Evolutionary conservation across 371 early-diverging fungal species (phyloP), one percentile per base, ranked within the genome.

Genomic region (Syncephalastrum racemosum): DNA sequence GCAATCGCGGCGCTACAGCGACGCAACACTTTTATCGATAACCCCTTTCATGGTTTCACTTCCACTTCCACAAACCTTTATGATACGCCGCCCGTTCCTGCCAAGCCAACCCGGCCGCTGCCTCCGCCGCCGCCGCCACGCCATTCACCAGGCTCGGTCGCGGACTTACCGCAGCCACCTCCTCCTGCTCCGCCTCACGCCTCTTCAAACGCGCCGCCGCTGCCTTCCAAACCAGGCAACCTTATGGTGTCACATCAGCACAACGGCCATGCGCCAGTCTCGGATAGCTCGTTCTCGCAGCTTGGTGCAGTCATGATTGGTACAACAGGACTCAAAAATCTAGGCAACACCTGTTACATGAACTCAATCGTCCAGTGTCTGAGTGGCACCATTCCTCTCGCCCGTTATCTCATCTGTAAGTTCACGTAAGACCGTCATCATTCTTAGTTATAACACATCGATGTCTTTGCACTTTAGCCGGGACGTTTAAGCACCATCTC

Each of bases 301-400:
- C 62, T 82, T 19, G 80, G 75, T 8, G 64, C 65, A 0, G 67
- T 77, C 2, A 65, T 67, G 51, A 81, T 86, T 48, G 91, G 90
- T n/a, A 81, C 84, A 25, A 80, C 85, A 0, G 99, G 99, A 3
- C 69, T 98, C 56, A 87, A 86, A 54, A 98, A 98, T 66, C 62
- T 98, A 40, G 99, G 99, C 25, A 99, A 99, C 66, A 97, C 98
- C 0, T 99, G 99, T 67, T 99, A 86, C 69, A 94, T 98, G 95
- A 99, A 97, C 72, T 91, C 95, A 4, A 86, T 90, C 19, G 71
- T 99, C 22, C 99, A 99, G 68, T 97, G 97, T 64, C 59, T 99
- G 47, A 88, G 86, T 44, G 91, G 89, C 6, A 94, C 95, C 2
- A 73, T 84, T 31, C 95, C 94, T 13, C 75, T 98, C 23, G 81